phyloP scores from a whole-genome alignment of 352 stramenopile genomes.

The Globisporangium megalacanthum region DNA sequence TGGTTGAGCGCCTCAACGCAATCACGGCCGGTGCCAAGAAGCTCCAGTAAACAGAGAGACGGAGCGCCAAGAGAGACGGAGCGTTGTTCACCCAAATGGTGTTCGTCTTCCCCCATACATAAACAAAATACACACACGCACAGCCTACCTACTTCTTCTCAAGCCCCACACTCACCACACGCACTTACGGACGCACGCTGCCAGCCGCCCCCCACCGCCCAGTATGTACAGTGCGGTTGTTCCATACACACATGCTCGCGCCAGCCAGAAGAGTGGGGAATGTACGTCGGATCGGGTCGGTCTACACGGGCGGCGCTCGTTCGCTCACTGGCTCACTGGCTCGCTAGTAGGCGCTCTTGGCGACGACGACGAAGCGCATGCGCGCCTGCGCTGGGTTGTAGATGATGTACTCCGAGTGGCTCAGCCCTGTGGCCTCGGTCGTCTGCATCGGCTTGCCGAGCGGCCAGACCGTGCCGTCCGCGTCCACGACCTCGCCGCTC shows the following conservation, averaged over 20 bases:
- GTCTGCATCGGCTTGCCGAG: constrained; percentile 51
- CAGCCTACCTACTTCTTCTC: neutral
- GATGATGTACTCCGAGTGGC: constrained; percentile 85
- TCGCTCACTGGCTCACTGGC: too few species aligned
- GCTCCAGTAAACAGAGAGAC: constrained; percentile 25
- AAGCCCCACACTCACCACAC: neutral
- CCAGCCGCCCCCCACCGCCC: neutral
- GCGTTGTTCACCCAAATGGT: neutral
- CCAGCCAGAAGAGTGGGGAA: too few species aligned
- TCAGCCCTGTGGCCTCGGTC: constrained; percentile 46
- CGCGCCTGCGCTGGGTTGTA: constrained; percentile 76
- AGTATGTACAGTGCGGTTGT: too few species aligned
- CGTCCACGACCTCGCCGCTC: constrained; percentile 44
- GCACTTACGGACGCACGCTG: neutral
- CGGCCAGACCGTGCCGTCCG: constrained; percentile 56
- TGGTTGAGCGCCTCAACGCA: constrained; percentile 94
- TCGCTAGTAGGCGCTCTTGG: constrained; percentile 34
- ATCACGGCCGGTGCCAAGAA: constrained; percentile 77
- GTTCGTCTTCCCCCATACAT: constrained; percentile 6
- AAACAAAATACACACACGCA: constrained; percentile 10
- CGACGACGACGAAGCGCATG: constrained; percentile 79
- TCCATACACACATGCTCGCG: too few species aligned
- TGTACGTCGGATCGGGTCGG: neutral
- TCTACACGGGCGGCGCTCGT: constrained; percentile 2
- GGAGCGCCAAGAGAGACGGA: constrained; percentile 2